A percentile compares a stretch with the other conserved stretches of the same genome.
These are phyloP conservation scores for Alloteropsis angusta DNA, from an alignment of 202 grass and related monocot species.

Conservation along the genomic window DNA sequence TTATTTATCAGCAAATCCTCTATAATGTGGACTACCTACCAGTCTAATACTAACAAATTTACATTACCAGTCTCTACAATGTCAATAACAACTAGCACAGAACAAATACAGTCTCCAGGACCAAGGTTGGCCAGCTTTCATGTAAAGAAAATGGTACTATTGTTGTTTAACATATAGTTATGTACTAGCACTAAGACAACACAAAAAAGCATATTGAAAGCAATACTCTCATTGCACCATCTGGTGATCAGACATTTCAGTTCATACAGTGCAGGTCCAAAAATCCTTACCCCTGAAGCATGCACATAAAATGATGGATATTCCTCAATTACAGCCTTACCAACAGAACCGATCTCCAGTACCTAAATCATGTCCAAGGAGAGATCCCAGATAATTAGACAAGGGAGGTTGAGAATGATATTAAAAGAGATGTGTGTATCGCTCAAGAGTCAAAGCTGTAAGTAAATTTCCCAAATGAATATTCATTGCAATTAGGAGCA, in stretches of 20 bases:
- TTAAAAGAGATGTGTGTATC: background rate
- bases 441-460: background rate
- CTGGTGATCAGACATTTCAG: background rate
- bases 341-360: conserved; percentile 84
- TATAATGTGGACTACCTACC: background rate
- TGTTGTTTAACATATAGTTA: background rate
- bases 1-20: background rate
- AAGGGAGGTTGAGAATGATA: background rate
- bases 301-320: conserved; percentile 70
- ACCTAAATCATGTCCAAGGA: conserved; percentile 39
- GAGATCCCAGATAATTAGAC: conserved; percentile 4
- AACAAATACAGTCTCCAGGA: background rate
- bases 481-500: background rate
- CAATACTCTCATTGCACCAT: background rate
- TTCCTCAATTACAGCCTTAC: conserved; percentile 59
- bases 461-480: conserved; percentile 2
- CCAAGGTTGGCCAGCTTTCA: background rate
- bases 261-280: background rate
- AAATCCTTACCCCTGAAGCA: conserved; percentile 56
- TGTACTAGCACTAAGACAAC: background rate
- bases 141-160: background rate
- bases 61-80: background rate
- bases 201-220: conserved; percentile 1
- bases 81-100: background rate
- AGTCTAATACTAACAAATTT: background rate